A percentile compares a stretch with the other conserved stretches of the same genome.
Conservation (phyloP, 2,329 filamentous ascomycete species). For the Epicoccum nigrum region DNA sequence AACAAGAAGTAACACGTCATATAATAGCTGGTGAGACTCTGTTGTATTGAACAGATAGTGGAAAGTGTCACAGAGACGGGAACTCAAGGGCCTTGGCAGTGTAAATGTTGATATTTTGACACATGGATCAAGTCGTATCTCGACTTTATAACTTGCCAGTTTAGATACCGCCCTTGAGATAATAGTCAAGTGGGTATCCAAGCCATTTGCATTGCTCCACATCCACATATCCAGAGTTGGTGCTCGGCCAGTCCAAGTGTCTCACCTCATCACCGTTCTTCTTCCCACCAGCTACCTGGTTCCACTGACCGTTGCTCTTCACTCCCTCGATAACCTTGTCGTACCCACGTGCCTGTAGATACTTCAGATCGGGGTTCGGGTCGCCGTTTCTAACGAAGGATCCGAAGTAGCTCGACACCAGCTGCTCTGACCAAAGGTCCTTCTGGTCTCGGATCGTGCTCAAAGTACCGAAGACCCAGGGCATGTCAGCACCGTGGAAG, state of each 20-base stretch:
- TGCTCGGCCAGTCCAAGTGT: slow-evolving; percentile 56
- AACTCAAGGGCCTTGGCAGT: too few relatives aligned
- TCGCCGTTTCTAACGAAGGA: slow-evolving; percentile 58
- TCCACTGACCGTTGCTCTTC: slow-evolving; percentile 46
- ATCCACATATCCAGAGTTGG: slow-evolving; percentile 55
- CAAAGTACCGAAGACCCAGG: slow-evolving; percentile 61
- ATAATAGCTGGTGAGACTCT: too few relatives aligned
- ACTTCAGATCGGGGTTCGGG: slow-evolving; percentile 57
- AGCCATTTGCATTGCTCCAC: slow-evolving; percentile 56
- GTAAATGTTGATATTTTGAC: too few relatives aligned
- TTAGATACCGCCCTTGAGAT: slow-evolving; percentile 35
- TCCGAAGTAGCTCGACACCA: slow-evolving; percentile 57
- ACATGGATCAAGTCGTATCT: too few relatives aligned
- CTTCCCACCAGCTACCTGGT: slow-evolving; percentile 40
- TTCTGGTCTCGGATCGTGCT: slow-evolving; percentile 56
- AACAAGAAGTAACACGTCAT: too few relatives aligned
- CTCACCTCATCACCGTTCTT: slow-evolving; percentile 47
- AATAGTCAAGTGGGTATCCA: slow-evolving; percentile 43
- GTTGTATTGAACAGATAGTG: too few relatives aligned
- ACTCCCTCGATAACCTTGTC: slow-evolving; percentile 50
- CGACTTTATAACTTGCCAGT: too few relatives aligned
- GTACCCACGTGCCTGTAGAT: slow-evolving; percentile 56
- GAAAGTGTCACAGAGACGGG: too few relatives aligned
- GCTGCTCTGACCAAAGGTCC: slow-evolving; percentile 56
- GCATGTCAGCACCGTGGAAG: slow-evolving; percentile 62